Evolutionary conservation across 2,329 filamentous ascomycete species (phyloP).

Genomic region (Aureobasidium sp.): DNA sequence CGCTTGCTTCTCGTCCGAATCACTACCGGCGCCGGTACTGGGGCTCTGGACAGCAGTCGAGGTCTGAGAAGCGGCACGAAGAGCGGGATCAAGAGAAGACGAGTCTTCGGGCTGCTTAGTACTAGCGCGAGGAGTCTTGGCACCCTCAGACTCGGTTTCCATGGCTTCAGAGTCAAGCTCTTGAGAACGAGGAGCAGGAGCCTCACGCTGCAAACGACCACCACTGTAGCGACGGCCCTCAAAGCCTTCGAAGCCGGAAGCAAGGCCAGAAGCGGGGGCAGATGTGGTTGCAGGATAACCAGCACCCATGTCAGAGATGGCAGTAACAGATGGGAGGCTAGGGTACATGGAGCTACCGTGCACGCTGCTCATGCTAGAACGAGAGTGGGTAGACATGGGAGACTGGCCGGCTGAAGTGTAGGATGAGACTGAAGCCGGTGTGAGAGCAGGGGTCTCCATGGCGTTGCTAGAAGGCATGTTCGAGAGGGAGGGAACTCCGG

Average conservation of each 20-base stretch:
- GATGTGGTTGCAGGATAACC: conserved; percentile 59
- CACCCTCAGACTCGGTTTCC: conserved; percentile 36
- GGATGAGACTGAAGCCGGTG: conserved; percentile 67
- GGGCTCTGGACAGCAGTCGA: conserved; percentile 21
- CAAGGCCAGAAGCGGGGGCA: conserved; percentile 63
- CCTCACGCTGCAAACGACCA: conserved; percentile 51
- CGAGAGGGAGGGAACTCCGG: conserved; percentile 30
- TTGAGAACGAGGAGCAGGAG: conserved; percentile 38
- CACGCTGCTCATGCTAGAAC: conserved; percentile 46
- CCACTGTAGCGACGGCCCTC: conserved; percentile 56
- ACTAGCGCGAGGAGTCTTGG: conserved; percentile 29
- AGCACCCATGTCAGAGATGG: conserved; percentile 52
- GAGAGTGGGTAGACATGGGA: conserved; percentile 60
- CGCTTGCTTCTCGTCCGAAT: conserved; percentile 44
- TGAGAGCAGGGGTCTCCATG: conserved; percentile 65
- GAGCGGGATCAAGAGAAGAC: conserved; percentile 32
- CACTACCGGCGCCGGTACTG: conserved; percentile 22
- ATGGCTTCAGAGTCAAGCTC: conserved; percentile 34
- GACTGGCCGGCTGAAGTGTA: conserved; percentile 69
- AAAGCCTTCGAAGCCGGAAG: conserved; percentile 54
- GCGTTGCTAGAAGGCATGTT: conserved; percentile 36
- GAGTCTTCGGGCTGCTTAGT: conserved; percentile 27
- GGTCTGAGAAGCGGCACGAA: conserved; percentile 26
- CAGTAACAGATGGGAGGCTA: conserved; percentile 62
- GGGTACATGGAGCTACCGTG: conserved; percentile 64